These are phyloP conservation scores for Skeletonema costatum DNA, from an alignment of 108 stramenopile genomes.

Conservation along the genomic window DNA sequence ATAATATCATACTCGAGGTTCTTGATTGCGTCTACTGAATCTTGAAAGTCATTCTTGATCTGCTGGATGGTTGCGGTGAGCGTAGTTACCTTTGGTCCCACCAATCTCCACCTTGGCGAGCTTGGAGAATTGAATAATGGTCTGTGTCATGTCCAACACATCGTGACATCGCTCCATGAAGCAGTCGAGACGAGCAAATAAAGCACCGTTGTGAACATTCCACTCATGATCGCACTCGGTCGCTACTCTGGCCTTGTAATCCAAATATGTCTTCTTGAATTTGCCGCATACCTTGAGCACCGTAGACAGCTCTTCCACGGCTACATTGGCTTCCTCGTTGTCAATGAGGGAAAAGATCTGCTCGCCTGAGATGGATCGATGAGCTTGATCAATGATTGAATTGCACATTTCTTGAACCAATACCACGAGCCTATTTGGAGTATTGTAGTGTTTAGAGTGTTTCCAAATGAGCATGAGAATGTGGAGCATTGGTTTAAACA, in stretches of 20 bases:
- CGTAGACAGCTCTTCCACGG: conserved; percentile 60
- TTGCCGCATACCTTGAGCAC: conserved; percentile 75
- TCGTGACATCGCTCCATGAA: conserved; percentile 92
- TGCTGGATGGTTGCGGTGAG: conserved; percentile 83
- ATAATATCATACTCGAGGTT: conserved; percentile 87
- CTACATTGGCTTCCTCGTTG: conserved; percentile 78
- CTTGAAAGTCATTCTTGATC: conserved; percentile 82
- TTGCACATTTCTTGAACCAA: conserved; percentile 92
- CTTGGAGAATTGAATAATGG: conserved; percentile 88
- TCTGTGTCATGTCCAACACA: conserved; percentile 86
- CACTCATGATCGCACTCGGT: conserved; percentile 81
- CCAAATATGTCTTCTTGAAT: conserved; percentile 84
- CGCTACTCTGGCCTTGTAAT: conserved; percentile 82
- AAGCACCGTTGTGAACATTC: conserved; percentile 89
- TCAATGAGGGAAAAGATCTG: conserved; percentile 85
- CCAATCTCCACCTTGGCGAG: conserved; percentile 89
- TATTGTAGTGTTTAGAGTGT: conserved; percentile 92
- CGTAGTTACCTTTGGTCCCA: conserved; percentile 86
- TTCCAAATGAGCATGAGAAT: conserved; percentile 91
- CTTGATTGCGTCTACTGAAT: conserved; percentile 74
- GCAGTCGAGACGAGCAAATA: conserved; percentile 88
- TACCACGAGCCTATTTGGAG: conserved; percentile 84
- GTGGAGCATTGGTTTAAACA: conserved; percentile 90
- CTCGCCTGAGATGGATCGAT: conserved; percentile 82
- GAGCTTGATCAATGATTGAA: conserved; percentile 80